Conservation (phyloP, 2,329 filamentous ascomycete genomes). For the Pseudodiploospora longispora region DNA sequence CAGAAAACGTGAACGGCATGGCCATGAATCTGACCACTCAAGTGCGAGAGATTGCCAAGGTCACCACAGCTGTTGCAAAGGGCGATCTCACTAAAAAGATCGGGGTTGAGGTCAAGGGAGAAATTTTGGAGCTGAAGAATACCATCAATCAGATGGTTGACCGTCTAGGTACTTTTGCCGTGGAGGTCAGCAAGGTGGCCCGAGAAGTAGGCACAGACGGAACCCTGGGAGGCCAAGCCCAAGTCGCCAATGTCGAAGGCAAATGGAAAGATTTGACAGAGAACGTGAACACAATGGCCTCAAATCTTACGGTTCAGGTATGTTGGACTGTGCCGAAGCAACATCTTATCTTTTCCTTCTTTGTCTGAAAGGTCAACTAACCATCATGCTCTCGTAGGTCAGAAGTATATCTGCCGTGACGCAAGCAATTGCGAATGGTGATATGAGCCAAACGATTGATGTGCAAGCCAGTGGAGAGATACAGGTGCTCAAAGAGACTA, state of each 20-base stretch:
- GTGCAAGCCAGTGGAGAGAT: conserved; percentile 95
- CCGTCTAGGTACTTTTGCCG: conserved; percentile 89
- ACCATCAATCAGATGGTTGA: conserved; percentile 99
- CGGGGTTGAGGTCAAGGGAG: conserved; percentile 83
- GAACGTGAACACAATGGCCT: conserved; percentile 73
- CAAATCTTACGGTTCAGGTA: conserved; percentile 59
- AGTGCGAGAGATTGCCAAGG: conserved; percentile 93
- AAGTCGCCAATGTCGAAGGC: conserved; percentile 89
- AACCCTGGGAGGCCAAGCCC: conserved; percentile 84
- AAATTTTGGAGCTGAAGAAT: conserved; percentile 91
- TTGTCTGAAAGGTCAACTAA: background rate
- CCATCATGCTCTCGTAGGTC: conserved; percentile 42
- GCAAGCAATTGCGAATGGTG: conserved; percentile 88
- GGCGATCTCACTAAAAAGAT: conserved; percentile 96
- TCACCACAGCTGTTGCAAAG: conserved; percentile 89
- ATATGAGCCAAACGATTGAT: conserved; percentile 93
- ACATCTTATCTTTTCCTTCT: too few species aligned
- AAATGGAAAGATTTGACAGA: conserved; percentile 97
- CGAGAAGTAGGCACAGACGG: conserved; percentile 95
- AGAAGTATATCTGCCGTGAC: conserved; percentile 90
- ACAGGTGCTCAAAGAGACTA: conserved; percentile 85
- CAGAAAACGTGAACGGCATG: conserved; percentile 96
- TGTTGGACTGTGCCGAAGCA: conserved; percentile 10
- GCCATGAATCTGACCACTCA: conserved; percentile 96
- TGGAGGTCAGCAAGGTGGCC: conserved; percentile 91